Evolutionary conservation across 2,329 filamentous ascomycete genomes (phyloP).

Genomic region (Dryadomyces quercus-mongolicae): DNA sequence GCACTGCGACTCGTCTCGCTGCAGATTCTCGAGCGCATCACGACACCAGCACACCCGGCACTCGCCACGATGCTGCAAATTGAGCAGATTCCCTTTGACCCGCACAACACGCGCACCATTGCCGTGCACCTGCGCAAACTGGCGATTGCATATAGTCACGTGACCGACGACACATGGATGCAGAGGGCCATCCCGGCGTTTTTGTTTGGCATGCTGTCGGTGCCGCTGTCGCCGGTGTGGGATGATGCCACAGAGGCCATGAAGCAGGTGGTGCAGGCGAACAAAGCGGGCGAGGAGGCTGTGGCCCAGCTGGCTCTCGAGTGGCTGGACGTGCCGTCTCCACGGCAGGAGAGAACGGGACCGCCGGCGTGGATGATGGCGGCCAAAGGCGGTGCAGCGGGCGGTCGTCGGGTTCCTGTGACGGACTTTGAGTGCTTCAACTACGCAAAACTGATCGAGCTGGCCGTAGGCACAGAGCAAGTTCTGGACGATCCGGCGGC

Average conservation of each 20-base stretch:
- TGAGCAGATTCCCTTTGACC: constrained; percentile 65
- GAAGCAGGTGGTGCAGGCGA: constrained; percentile 56
- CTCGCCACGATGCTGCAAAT: constrained; percentile 60
- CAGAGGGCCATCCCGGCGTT: constrained; percentile 65
- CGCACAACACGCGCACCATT: constrained; percentile 64
- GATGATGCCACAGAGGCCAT: constrained; percentile 69
- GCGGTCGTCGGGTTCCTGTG: constrained; percentile 24
- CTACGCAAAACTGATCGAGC: constrained; percentile 43
- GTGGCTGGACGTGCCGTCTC: constrained; percentile 57
- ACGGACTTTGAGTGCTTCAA: constrained; percentile 84
- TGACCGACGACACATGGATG: constrained; percentile 51
- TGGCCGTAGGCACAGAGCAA: constrained; percentile 38
- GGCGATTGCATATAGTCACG: constrained; percentile 46
- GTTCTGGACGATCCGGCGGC: constrained; percentile 41
- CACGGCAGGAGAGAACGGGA: constrained; percentile 22
- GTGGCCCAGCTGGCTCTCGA: constrained; percentile 62
- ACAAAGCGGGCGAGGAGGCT: constrained; percentile 56
- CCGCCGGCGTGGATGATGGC: constrained; percentile 4
- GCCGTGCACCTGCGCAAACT: constrained; percentile 81
- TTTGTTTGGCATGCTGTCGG: constrained; percentile 79
- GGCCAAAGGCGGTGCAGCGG: constrained; percentile 5
- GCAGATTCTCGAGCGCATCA: constrained; percentile 45
- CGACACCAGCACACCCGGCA: constrained; percentile 21
- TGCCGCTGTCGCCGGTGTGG: constrained; percentile 77
- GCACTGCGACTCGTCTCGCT: constrained; percentile 62